Percentiles rank a stretch among this genome's conserved stretches.
phyloP scores from a whole-genome alignment of 164 flowering plant genomes.

The Euptelea pleiosperma region DNA sequence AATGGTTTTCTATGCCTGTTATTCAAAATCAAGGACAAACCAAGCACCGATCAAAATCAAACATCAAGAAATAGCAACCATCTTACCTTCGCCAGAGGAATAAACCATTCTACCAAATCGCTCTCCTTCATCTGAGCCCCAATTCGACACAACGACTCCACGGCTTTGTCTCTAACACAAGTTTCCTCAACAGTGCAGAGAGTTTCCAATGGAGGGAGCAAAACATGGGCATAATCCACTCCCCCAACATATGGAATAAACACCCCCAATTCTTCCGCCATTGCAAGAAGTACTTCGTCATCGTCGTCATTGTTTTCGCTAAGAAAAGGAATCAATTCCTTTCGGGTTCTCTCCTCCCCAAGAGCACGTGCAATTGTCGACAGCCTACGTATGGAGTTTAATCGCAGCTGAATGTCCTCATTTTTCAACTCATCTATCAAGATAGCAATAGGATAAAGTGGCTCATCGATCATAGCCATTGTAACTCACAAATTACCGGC shows the following conservation, averaged over 20 bases:
- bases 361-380: conserved; percentile 95
- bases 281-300: conserved; percentile 94
- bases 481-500: conserved; percentile 9
- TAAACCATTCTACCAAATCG: conserved; percentile 80
- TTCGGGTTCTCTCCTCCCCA: conserved; percentile 90
- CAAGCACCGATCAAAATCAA: not conserved
- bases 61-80: conserved; percentile 7
- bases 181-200: conserved; percentile 95
- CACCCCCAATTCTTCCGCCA: conserved; percentile 95
- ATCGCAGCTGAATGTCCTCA: conserved; percentile 87
- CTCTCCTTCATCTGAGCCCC: conserved; percentile 89
- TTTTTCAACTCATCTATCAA: conserved; percentile 90
- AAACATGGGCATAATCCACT: conserved; percentile 77
- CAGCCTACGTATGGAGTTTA: conserved; percentile 83
- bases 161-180: conserved; percentile 94
- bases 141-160: conserved; percentile 88
- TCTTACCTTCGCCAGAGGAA: conserved; percentile 85
- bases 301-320: conserved; percentile 98
- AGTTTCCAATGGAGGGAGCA: conserved; percentile 84
- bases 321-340: conserved; percentile 88
- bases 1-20: no score
- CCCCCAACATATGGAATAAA: conserved; percentile 97
- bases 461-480: conserved; percentile 86
- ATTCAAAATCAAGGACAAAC: no score
- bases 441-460: conserved; percentile 90